Conservation (phyloP, 2,329 filamentous ascomycete genomes). For the Pleoardoris graminearum region DNA sequence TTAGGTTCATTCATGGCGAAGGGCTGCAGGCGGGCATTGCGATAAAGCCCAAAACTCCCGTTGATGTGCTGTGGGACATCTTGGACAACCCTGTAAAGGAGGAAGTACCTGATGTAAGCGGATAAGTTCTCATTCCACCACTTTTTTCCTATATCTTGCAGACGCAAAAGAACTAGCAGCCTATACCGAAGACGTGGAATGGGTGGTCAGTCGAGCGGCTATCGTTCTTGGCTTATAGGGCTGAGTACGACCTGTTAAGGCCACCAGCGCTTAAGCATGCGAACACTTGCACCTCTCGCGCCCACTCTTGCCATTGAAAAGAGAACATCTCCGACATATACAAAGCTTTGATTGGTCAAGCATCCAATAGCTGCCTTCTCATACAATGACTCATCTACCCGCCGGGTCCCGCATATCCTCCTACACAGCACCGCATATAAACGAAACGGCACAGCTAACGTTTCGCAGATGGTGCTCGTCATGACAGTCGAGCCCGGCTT, state of each 20-base stretch:
- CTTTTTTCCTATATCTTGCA: conserved; percentile 18
- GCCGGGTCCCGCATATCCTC: conserved; percentile 15
- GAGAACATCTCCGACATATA: conserved; percentile 14
- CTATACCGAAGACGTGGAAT: conserved; percentile 18
- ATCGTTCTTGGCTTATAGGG: conserved; percentile 22
- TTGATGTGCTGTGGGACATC: conserved; percentile 91
- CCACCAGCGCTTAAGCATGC: conserved; percentile 40
- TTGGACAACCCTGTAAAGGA: conserved; percentile 71
- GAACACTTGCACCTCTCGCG: conserved; percentile 14
- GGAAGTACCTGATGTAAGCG: conserved; percentile 84
- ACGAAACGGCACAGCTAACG: conserved; percentile 13
- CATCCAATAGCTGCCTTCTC: conserved; percentile 3
- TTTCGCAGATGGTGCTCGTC: conserved; percentile 84
- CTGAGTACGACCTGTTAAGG: conserved; percentile 32
- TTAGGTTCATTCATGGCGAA: conserved; percentile 85
- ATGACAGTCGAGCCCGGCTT: conserved; percentile 99
- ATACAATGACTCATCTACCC: conserved; percentile 17
- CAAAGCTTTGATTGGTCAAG: conserved; percentile 14
- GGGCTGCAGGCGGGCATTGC: conserved; percentile 92
- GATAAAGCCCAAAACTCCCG: conserved; percentile 88
- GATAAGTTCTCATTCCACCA: neutral
- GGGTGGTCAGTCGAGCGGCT: conserved; percentile 17
- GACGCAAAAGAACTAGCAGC: conserved; percentile 17
- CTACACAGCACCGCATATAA: conserved; percentile 17
- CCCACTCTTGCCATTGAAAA: conserved; percentile 19